phyloP scores from a whole-genome alignment of 2,329 filamentous ascomycete species.

The Aspergillus sergii region DNA sequence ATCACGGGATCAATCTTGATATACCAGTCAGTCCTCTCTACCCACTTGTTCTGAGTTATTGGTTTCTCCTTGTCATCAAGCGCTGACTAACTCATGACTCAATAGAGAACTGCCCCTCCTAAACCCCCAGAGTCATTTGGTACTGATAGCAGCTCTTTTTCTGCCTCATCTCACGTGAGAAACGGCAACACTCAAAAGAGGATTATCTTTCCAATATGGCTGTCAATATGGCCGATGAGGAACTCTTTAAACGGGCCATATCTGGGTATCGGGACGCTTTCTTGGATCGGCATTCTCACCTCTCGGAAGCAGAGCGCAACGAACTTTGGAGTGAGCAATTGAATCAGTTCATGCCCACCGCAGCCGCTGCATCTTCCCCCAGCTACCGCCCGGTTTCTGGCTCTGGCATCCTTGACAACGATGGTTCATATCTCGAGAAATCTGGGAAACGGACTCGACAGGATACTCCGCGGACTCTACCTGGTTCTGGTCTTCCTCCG shows the following conservation, averaged over 20 bases:
- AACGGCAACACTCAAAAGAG: slow-evolving; percentile 18
- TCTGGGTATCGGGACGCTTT: slow-evolving; percentile 46
- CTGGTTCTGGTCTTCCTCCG: slow-evolving; percentile 41
- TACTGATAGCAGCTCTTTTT: slow-evolving; percentile 36
- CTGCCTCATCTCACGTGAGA: slow-evolving; percentile 12
- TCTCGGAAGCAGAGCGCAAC: slow-evolving; percentile 44
- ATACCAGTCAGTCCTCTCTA: slow-evolving; percentile 15
- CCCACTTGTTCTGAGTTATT: slow-evolving; percentile 6
- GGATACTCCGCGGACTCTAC: slow-evolving; percentile 42
- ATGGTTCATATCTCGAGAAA: slow-evolving; percentile 31
- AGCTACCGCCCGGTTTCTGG: slow-evolving; percentile 24
- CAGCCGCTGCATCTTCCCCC: slow-evolving; percentile 20
- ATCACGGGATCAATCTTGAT: slow-evolving; percentile 2
- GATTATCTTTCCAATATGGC: slow-evolving; percentile 33
- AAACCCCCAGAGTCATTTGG: slow-evolving; percentile 15
- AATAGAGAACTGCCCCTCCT: slow-evolving; percentile 13
- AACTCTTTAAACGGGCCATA: slow-evolving; percentile 44
- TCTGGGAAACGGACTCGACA: slow-evolving; percentile 47
- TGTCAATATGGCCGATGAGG: slow-evolving; percentile 40
- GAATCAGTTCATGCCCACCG: slow-evolving; percentile 40
- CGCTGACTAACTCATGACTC: not conserved
- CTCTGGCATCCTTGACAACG: slow-evolving; percentile 22
- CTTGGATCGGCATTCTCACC: slow-evolving; percentile 44
- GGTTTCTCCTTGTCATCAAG: slow-evolving; percentile 4
- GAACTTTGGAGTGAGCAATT: slow-evolving; percentile 44